Conservation (phyloP, 1,139 yeast genomes). For the Nematodospora anomalae region DNA sequence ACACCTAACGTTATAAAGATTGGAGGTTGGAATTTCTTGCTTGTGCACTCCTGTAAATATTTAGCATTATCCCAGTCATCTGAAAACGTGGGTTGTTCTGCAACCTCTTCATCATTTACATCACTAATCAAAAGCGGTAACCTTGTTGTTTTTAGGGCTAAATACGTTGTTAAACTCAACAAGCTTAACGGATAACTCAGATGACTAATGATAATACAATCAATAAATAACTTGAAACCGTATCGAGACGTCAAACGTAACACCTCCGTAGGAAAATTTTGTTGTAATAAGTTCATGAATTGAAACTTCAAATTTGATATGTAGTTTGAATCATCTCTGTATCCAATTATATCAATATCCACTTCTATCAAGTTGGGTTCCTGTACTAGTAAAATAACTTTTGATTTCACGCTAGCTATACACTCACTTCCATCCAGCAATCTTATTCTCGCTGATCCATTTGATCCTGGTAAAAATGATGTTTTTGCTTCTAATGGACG, state of each 20-base stretch:
- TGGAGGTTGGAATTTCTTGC: slow-evolving; percentile 60
- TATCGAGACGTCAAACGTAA: slow-evolving; percentile 71
- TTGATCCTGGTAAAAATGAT: slow-evolving; percentile 78
- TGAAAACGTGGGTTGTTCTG: slow-evolving; percentile 87
- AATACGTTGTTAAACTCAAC: slow-evolving; percentile 72
- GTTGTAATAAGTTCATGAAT: slow-evolving; percentile 47
- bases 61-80: slow-evolving; percentile 76
- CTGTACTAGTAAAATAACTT: slow-evolving; percentile 61
- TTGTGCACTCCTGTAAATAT: slow-evolving; percentile 35
- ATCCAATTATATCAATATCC: slow-evolving; percentile 74
- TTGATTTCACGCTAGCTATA: slow-evolving; percentile 83
- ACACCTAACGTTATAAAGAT: slow-evolving; percentile 73
- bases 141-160: slow-evolving; percentile 76
- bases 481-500: slow-evolving; percentile 85
- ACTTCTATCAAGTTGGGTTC: slow-evolving; percentile 57
- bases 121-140: slow-evolving; percentile 73
- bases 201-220: slow-evolving; percentile 71
- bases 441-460: slow-evolving; percentile 88
- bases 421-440: slow-evolving; percentile 91
- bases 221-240: slow-evolving; percentile 73
- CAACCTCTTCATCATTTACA: slow-evolving; percentile 57
- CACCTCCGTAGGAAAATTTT: slow-evolving; percentile 46
- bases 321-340: slow-evolving; percentile 67
- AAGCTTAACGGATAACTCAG: slow-evolving; percentile 73
- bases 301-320: slow-evolving; percentile 58